These are phyloP conservation scores for Theobroma grandiflorum DNA, from an alignment of 441 rosid species.

Conservation along the genomic window DNA sequence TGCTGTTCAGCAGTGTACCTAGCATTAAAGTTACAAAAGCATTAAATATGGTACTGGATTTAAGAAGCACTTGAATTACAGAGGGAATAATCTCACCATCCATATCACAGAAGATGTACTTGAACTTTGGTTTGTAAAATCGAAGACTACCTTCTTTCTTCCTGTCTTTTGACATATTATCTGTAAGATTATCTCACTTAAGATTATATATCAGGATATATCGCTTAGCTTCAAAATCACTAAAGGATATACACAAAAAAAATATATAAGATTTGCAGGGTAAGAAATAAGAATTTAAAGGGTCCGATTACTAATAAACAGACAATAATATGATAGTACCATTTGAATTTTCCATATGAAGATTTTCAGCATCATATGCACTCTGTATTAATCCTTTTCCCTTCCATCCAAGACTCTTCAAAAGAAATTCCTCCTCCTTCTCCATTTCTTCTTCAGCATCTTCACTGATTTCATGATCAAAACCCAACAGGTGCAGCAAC, in stretches of 20 bases:
- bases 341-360: conserved; percentile 51
- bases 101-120: conserved; percentile 95
- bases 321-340: conserved; percentile 52
- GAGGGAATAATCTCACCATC: conserved; percentile 70
- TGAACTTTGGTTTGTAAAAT: conserved; percentile 90
- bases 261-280: conserved; percentile 1
- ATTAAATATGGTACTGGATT: conserved; percentile 33
- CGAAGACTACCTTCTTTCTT: conserved; percentile 83
- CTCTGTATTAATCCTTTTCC: conserved; percentile 94
- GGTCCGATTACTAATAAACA: not conserved
- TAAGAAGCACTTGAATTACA: conserved; percentile 29
- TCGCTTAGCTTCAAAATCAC: conserved; percentile 22
- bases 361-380: conserved; percentile 66
- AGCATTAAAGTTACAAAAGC: conserved; percentile 32
- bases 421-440: conserved; percentile 75
- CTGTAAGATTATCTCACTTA: conserved; percentile 48
- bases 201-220: conserved; percentile 18
- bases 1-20: conserved; percentile 89
- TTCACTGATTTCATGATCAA: conserved; percentile 92
- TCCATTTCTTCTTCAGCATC: conserved; percentile 98
- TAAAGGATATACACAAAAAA: conserved; percentile 11
- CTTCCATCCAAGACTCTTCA: conserved; percentile 88
- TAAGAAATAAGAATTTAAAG: not conserved
- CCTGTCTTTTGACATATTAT: conserved; percentile 74
- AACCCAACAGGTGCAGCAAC: conserved; percentile 86